A percentile compares a stretch with the other conserved stretches of the same genome.
These are phyloP conservation scores for Rosellinia necatrix DNA, from an alignment of 2,329 filamentous ascomycete genomes.

Conservation along the genomic window DNA sequence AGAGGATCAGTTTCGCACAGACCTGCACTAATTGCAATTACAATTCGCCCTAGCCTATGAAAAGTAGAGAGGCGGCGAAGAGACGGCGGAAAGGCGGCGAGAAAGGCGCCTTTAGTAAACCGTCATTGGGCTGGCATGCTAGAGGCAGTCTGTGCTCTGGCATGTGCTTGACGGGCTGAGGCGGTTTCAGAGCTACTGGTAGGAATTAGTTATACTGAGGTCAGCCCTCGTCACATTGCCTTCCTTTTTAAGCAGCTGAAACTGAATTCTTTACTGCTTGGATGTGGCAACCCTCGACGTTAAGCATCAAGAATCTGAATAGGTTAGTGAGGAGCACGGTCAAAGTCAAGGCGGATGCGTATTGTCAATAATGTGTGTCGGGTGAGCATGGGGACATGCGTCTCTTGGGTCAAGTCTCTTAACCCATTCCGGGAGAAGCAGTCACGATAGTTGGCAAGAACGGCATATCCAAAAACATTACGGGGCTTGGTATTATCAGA, in stretches of 20 bases:
- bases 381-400: not conserved
- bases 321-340: not conserved
- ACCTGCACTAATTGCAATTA: not conserved
- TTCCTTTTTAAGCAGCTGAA: conserved; percentile 4
- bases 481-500: too few relatives aligned
- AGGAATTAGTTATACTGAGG: too few relatives aligned
- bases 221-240: not conserved
- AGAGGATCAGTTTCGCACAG: not conserved
- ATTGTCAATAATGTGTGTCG: not conserved
- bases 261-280: not conserved
- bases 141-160: not conserved
- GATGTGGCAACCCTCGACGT: not conserved
- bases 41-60: not conserved
- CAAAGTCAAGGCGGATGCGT: not conserved
- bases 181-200: conserved; percentile 10
- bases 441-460: too few relatives aligned
- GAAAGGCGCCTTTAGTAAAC: too few relatives aligned
- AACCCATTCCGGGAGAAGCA: too few relatives aligned
- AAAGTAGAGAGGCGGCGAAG: too few relatives aligned
- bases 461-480: too few relatives aligned
- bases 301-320: not conserved
- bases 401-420: not conserved
- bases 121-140: not conserved
- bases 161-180: not conserved
- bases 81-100: not conserved